Base-by-base conservation (phyloP, 768 basidiomycete species). In the Pleurotus eryngii region DNA sequence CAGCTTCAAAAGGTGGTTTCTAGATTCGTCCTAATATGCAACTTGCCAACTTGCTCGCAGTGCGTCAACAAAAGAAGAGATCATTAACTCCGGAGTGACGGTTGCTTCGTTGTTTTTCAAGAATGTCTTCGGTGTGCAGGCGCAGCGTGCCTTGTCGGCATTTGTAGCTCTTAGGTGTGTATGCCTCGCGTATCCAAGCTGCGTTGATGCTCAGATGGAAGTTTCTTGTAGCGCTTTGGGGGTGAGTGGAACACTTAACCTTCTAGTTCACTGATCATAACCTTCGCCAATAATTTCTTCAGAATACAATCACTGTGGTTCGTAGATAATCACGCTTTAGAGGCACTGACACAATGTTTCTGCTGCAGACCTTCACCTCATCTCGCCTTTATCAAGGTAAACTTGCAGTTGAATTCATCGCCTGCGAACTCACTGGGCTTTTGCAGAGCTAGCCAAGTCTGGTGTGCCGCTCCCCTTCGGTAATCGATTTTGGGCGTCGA, bases 61-160 rank as follows among this genome's bases (percentile, higher is more conserved):
- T 1, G 81, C 79, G 1, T 72, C 78, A 2, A 74, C 80, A 4
- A 78, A 81, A 64, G 66, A 74, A 4, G 73, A 83, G 58, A 83
- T 86, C 35, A 53, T 72, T 30, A 66, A 73, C 8, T 72, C 76
- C 0, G 81, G 79, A 0, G 79, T 80, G 5, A 84, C 81, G 0
- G 82, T 85, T 18, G 84, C 84, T 2, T 74, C 81, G 0, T 64
- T 85, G 35, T 86, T 85, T 65, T 86, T 86, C 66, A 63, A 70
- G 56, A 81, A 82, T 14, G 83, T 86, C 7, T 86, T 85, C 49
- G 84, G 84, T 5, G 61, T 63, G 0, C 57, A 71, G 4, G 84
- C 84, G 0, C 74, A 83, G 65, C 76, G 74, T 61, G 82, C 81
- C 3, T 64, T 85, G 15, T 77, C 81, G 1, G 81, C 78, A 0